Evolutionary conservation across 495 filamentous ascomycete species (phyloP), one percentile per base, ranked within the genome.

Genomic region (Chaetomium tenue): DNA sequence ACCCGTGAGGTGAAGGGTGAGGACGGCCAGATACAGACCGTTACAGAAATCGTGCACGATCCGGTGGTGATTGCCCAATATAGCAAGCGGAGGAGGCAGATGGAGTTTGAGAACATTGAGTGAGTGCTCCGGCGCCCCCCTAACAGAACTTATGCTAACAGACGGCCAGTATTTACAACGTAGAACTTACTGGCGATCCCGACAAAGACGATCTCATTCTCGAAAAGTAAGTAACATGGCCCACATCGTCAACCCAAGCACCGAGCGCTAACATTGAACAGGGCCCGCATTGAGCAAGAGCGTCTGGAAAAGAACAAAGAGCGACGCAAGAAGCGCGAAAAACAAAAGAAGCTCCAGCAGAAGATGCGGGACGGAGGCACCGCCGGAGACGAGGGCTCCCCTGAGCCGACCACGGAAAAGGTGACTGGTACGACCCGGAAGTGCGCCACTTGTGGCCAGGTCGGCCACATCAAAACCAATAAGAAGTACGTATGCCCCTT

Each of bases 381-480:
- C 37, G 50, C 28, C 47, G 63, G 54, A 23, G 77, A 74, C 54
- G 76, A 74, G 33, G 79, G 73, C 39, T 80, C 78, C 52, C 82
- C 81, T 16, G 80, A 79, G 56, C 80, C 86, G 1, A 48, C 75
- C 23, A 80, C 76, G 23, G 84, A 84, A 66, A 79, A 79, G 69
- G 63, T 74, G 58, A 78, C 76, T 3, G 86, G 86, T 12, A 99
- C 94, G 2, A 91, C 90, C 30, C 84, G 95, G 66, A 98, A 97
- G 75, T 99, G 94, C 72, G 93, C 95, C 28, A 98, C 96, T 75
- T 99, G 94, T 70, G 93, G 93, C 39, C 88, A 92, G 70, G 88
- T 93, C 23, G 94, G 94, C 26, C 94, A 99, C 71, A 99, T 99
- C 82, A 96, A 96, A 77, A 97, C 93, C n/a, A 97, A 97, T 80